phyloP scores from a whole-genome alignment of 2,329 filamentous ascomycete species.

The Septoria petroselini region DNA sequence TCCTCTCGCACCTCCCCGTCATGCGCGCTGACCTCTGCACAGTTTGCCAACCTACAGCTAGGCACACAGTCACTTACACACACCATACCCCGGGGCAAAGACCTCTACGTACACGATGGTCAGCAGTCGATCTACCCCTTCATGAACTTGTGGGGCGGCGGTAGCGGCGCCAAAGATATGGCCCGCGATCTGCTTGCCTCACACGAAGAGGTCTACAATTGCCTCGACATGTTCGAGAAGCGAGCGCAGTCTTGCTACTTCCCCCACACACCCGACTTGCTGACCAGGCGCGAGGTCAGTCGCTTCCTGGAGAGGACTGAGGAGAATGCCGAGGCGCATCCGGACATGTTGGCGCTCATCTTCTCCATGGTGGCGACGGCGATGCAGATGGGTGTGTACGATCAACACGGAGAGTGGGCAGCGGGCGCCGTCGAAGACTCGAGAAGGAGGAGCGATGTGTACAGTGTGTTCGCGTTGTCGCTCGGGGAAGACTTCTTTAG shows the following conservation, averaged over 20 bases:
- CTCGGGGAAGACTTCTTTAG: background rate
- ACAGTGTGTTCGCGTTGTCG: constrained; percentile 40
- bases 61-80: constrained; percentile 45
- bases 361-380: constrained; percentile 50
- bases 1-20: background rate
- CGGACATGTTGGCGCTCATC: constrained; percentile 50
- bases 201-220: constrained; percentile 40
- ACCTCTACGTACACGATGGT: constrained; percentile 43
- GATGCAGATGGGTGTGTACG: constrained; percentile 47
- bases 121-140: constrained; percentile 44
- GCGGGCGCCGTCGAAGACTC: constrained; percentile 40
- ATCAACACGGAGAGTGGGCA: constrained; percentile 43
- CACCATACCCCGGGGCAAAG: constrained; percentile 38
- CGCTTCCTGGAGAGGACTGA: constrained; percentile 44
- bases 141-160: constrained; percentile 41
- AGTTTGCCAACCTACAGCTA: constrained; percentile 46
- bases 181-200: constrained; percentile 40
- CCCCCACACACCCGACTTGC: constrained; percentile 46
- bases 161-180: constrained; percentile 25
- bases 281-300: constrained; percentile 45
- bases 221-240: constrained; percentile 44
- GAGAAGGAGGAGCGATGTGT: constrained; percentile 43
- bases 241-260: constrained; percentile 47
- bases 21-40: constrained; percentile 15
- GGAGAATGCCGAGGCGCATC: constrained; percentile 45